phyloP scores from a whole-genome alignment of 163 green algal genomes.

The Scenedesmus sp. region DNA sequence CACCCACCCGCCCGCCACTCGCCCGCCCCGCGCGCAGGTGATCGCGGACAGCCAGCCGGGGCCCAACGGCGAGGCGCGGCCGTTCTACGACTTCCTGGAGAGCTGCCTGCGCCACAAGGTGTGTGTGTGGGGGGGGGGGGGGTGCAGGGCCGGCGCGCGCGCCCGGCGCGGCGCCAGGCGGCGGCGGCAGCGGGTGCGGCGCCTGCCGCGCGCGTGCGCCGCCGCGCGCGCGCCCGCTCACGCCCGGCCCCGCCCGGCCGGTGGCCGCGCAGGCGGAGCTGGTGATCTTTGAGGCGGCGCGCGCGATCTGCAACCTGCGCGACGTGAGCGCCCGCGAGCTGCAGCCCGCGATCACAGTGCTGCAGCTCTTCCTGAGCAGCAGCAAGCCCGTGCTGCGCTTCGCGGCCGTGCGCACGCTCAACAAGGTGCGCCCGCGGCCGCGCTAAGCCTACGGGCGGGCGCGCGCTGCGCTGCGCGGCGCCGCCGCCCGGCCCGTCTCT shows the following conservation, averaged over 20 bases:
- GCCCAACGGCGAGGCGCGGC: conserved; percentile 72
- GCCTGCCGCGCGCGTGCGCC: too few relatives aligned
- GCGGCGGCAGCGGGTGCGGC: too few relatives aligned
- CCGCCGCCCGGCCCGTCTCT: too few relatives aligned
- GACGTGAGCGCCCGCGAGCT: conserved; percentile 84
- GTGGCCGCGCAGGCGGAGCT: too few relatives aligned
- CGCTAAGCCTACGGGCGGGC: too few relatives aligned
- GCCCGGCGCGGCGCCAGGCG: neutral
- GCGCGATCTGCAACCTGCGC: conserved; percentile 93
- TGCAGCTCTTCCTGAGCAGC: conserved; percentile 98
- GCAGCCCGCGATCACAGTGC: conserved; percentile 91
- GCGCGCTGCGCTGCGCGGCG: too few relatives aligned
- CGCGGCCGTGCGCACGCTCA: conserved; percentile 84
- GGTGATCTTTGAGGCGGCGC: conserved; percentile 75
- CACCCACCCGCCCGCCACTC: too few relatives aligned
- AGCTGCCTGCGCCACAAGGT: conserved; percentile 96
- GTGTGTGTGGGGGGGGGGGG: too few relatives aligned
- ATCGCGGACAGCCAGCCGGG: conserved; percentile 80
- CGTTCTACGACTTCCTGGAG: conserved; percentile 99
- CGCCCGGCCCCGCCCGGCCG: too few relatives aligned
- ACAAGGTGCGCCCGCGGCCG: conserved; percentile 58
- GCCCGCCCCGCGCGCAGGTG: conserved; percentile 65
- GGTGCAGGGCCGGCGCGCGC: conserved; percentile 52
- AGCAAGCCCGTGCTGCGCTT: conserved; percentile 97
- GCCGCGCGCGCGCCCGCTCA: too few relatives aligned